Percentiles rank a stretch among this genome's conserved stretches.
Evolutionary conservation across 345 rosid species (phyloP).

Genomic region (Brassica juncea): DNA sequence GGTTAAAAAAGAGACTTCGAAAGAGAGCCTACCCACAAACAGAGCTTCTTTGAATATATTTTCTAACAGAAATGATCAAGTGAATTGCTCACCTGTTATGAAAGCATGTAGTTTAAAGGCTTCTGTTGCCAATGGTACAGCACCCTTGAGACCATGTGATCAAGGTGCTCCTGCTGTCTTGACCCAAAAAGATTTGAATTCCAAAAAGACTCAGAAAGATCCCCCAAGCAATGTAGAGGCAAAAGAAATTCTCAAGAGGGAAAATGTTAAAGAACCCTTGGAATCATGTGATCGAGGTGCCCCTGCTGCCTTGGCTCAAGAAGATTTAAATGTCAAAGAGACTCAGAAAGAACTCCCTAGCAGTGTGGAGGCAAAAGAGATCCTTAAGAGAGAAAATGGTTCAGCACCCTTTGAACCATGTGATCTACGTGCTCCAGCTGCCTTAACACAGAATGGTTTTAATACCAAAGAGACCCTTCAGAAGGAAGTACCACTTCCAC

Average conservation of each 20-base stretch:
- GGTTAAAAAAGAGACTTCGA: slow-evolving; percentile 50
- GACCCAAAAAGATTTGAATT: slow-evolving; percentile 34
- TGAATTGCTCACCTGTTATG: slow-evolving; percentile 37
- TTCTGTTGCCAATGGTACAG: slow-evolving; percentile 30
- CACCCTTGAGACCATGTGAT: slow-evolving; percentile 21
- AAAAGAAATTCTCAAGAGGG: slow-evolving; percentile 16
- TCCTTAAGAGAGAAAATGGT: slow-evolving; percentile 12
- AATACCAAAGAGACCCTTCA: slow-evolving; percentile 33
- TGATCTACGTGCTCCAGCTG: slow-evolving; percentile 33
- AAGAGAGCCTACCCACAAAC: slow-evolving; percentile 42
- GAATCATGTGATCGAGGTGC: slow-evolving; percentile 21
- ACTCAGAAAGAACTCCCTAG: slow-evolving; percentile 13
- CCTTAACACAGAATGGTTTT: slow-evolving; percentile 37
- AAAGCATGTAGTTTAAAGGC: slow-evolving; percentile 28
- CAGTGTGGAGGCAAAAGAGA: slow-evolving; percentile 27
- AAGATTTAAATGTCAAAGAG: slow-evolving; percentile 37
- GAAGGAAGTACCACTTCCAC: slow-evolving; percentile 40
- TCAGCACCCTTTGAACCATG: not conserved
- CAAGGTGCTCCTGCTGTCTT: slow-evolving; percentile 34
- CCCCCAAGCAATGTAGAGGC: slow-evolving; percentile 3
- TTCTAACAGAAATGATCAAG: slow-evolving; percentile 40
- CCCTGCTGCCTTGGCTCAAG: slow-evolving; percentile 36
- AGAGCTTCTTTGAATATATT: slow-evolving; percentile 38
- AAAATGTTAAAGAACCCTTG: slow-evolving; percentile 28
- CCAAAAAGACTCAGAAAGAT: slow-evolving; percentile 30